Evolutionary conservation across 164 flowering plant species (phyloP), one percentile per base, ranked within the genome.

Genomic region (Umbilicus rupestris): DNA sequence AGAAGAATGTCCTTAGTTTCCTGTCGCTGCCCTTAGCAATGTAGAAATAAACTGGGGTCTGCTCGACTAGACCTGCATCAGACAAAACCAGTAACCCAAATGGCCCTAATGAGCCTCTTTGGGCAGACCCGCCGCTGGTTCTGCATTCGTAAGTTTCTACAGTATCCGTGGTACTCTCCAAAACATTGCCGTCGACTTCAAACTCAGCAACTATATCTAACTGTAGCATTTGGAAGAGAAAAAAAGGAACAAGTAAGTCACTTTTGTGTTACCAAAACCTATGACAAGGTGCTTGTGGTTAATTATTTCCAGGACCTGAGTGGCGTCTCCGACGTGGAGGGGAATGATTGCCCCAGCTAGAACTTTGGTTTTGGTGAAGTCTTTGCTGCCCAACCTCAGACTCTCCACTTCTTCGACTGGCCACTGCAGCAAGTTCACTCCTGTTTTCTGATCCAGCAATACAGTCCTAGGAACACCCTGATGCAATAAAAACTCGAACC

Each of bases 81-180:
- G 96, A 84, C 20, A 86, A 80, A n/a, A 94, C 86, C 39, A 86
- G 70, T 15, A 94, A 59, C 15, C 98, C 98, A 49, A 94, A 94
- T 3, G 97, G 98, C 14, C 98, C 98, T 45, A 90, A 59, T 30
- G 80, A 77, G 3, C 92, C 87, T 35, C 91, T 77, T 50, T 76
- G 76, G 2, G 80, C 77, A 11, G 92, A 81, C 0, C 97, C 95
- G 19, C 80, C 78, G 33, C 91, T 80, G 15, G 29, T 63, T 63
- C 17, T 31, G 20, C 71, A 69, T 15, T 72, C 72, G 77, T 95
- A 93, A 62, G 79, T 80, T 74, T 83, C 88, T 1, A 65, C 72
- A 8, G 47, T 80, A 28, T 77, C 77, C 9, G 74, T 68, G 46
- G 68, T 41, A 39, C 64, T 76, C 69, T 81, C 80, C 67, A 87